Base-by-base conservation (phyloP, 441 rosid genomes). In the Gossypium lobatum region DNA sequence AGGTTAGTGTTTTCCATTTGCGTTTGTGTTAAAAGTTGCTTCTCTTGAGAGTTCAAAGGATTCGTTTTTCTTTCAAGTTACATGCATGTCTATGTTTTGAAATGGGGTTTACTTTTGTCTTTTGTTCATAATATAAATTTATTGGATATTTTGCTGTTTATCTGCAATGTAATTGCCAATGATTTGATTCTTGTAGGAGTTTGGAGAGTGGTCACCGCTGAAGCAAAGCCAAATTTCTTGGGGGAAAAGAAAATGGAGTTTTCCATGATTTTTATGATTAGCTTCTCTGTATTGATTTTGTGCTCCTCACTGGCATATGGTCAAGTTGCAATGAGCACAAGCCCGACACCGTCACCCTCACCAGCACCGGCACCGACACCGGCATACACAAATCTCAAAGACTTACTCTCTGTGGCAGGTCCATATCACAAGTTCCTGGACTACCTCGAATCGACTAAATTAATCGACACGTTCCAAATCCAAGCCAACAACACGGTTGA, bases 401-500 rank as follows among this genome's bases (percentile, higher is more conserved):
- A 81, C 45, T 84, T 95, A 16, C 89, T 95, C 59, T 76, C 90
- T 0, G 96, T 91, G n/a, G 99, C 99, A 0, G 99, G 99, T 54
- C 95, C 98, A 0, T 95, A 82, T 80, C 80, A 81, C 58, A 93
- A 88, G 6, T 91, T 95, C 88, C 95, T 93, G 1, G 75, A 78
- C 73, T 84, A 87, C 80, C 89, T 95, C 31, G 61, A 78, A 71
- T 90, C 97, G 16, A 86, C 93, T 18, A 90, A 91, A 71, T 92
- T 91, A 77, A 83, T 95, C 1, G 93, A 88, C 13, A 95, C 92
- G 6, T 86, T 95, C 83, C 99, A 95, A 81, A 85, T 79, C 86
- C 98, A 85, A 80, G 99, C 97, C 76, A 95, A 93, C 88, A 85
- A 88, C 77, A 91, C 97, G 0, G 87, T 86, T 0, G 89, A 89